Conservation (phyloP, 2,329 filamentous ascomycete genomes). For the Colletotrichum higginsianum region DNA sequence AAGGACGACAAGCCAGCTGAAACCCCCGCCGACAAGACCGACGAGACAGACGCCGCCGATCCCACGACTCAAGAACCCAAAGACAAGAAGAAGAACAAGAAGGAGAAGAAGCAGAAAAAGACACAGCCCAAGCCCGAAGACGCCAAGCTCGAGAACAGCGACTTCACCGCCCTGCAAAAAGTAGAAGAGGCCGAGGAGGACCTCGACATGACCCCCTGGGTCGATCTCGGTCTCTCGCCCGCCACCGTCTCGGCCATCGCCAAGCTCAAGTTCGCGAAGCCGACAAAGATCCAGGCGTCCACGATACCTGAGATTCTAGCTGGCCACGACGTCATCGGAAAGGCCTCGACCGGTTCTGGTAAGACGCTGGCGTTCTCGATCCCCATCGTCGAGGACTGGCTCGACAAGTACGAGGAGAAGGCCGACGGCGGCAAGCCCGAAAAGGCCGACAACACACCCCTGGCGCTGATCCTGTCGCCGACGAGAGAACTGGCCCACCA, state of each 20-base stretch:
- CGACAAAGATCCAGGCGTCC: constrained; percentile 84
- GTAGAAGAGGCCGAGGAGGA: constrained; percentile 71
- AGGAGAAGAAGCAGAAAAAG: constrained; percentile 51
- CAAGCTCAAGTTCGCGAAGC: constrained; percentile 83
- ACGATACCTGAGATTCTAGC: constrained; percentile 86
- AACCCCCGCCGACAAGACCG: neutral
- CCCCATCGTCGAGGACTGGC: constrained; percentile 88
- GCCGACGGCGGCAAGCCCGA: constrained; percentile 50
- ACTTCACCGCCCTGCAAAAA: constrained; percentile 71
- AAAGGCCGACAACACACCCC: constrained; percentile 63
- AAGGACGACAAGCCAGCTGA: constrained; percentile 43
- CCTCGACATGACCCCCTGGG: constrained; percentile 85
- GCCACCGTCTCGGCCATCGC: constrained; percentile 81
- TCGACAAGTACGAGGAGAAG: constrained; percentile 60
- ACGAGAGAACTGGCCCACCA: constrained; percentile 96
- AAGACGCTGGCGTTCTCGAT: constrained; percentile 97
- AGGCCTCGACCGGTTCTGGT: constrained; percentile 95
- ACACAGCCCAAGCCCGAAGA: constrained; percentile 53
- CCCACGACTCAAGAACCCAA: constrained; percentile 41
- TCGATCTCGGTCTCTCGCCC: constrained; percentile 79
- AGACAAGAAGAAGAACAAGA: constrained; percentile 44
- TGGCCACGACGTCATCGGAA: constrained; percentile 93
- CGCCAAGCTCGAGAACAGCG: constrained; percentile 60
- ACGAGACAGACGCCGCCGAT: neutral
- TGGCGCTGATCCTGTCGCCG: constrained; percentile 88